Base-by-base conservation (phyloP, 352 stramenopile genomes). In the Thraustotheca clavata region DNA sequence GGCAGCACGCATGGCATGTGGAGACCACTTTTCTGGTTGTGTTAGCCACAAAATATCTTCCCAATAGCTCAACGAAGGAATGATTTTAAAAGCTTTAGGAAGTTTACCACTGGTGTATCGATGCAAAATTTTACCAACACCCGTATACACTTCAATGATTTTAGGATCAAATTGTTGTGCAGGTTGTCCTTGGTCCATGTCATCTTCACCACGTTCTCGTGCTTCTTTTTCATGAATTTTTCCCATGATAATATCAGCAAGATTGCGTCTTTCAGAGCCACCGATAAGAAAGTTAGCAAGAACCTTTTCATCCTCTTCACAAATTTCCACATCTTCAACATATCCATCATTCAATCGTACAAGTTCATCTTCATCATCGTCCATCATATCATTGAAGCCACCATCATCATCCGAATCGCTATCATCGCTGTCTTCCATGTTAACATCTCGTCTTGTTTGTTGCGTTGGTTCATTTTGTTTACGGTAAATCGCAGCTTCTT, bases 61-160 rank as follows among this genome's bases (percentile, higher is more conserved):
- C 97, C 97, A 99, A 76, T 99, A 99, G 66, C 82, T 95, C 48
- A 99, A 72, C 26, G 91, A 97, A 22, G 97, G 97, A 63, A 99
- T 98, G 34, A 99, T 97, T 80, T 99, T 99, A 79, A 99, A 99
- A 18, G 97, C 97, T 79, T 99, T 99, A 6, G 97, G 97, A 39
- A 99, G 77, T 73, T 99, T 99, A 48, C 97, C 97, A 4, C 92
- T 95, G 43, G 93, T 98, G 80, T 99, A 99, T 27, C 89, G 83
- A 68, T 90, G 84, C 40, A 99, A 73, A 50, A 99, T 94, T 73
- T 97, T 98, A 52, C 96, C 97, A 67, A 99, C 98, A 40, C 95
- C 93, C 1, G 93, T 98, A 77, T 99, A 99, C 29, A 99, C 94
- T 69, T 99, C 90, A 31, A 99, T 87, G 43, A 99, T 95, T 76